Percentiles rank a stretch among this genome's conserved stretches.
Evolutionary conservation across 768 basidiomycete species (phyloP).

Genomic region (Sarcodon aspratus): DNA sequence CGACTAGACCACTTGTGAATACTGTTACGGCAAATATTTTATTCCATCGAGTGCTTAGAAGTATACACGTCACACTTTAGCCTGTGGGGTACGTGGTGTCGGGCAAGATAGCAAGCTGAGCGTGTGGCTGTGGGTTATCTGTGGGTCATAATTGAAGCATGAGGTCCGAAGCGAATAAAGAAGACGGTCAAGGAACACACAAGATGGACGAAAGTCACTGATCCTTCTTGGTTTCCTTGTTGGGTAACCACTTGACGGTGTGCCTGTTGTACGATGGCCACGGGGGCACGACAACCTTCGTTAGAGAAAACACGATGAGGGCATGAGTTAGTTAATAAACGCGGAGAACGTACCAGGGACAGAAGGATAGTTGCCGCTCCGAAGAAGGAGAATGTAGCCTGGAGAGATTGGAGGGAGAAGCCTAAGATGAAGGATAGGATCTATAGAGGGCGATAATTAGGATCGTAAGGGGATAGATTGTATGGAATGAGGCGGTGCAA

Average conservation of each 20-base stretch:
- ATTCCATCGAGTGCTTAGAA: too few species aligned
- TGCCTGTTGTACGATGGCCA: constrained; percentile 60
- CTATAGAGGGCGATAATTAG: constrained; percentile 17
- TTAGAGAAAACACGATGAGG: background rate
- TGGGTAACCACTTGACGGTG: constrained; percentile 50
- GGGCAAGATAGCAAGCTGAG: too few species aligned
- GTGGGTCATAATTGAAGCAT: too few species aligned
- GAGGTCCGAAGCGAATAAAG: too few species aligned
- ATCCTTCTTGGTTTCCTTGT: constrained; percentile 16
- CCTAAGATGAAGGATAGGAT: constrained; percentile 44
- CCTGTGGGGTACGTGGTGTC: too few species aligned
- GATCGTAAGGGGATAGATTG: too few species aligned
- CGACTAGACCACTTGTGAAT: too few species aligned
- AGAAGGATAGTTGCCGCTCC: constrained; percentile 14
- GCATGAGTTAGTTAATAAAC: background rate
- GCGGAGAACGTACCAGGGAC: constrained; percentile 5
- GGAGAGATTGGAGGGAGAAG: constrained; percentile 43
- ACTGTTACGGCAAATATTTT: too few species aligned
- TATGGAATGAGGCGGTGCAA: background rate
- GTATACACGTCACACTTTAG: too few species aligned
- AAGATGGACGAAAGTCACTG: background rate
- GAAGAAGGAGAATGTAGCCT: constrained; percentile 39
- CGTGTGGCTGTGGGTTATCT: too few species aligned
- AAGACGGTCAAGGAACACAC: too few species aligned
- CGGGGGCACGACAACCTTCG: constrained; percentile 50